Evolutionary conservation across 345 rosid genomes (phyloP).

Genomic region (Boechera retrofracta): DNA sequence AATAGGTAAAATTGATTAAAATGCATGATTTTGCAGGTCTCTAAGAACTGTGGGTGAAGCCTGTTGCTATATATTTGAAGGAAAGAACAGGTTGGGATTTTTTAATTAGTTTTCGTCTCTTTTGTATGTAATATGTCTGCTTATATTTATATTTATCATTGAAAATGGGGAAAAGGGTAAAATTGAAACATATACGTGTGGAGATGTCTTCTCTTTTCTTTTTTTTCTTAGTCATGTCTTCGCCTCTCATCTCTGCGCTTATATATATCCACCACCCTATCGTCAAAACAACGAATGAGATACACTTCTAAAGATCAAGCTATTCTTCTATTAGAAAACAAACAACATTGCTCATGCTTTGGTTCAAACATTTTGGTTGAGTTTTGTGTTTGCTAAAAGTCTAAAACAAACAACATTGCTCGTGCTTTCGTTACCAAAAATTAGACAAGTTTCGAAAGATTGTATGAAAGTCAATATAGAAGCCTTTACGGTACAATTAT

Average conservation of each 20-base stretch:
- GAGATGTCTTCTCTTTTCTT: constrained; percentile 1
- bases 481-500: too few relatives aligned
- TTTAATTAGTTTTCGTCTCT: constrained; percentile 24
- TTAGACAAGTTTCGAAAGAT: too few relatives aligned
- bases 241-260: not conserved
- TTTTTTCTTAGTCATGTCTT: too few relatives aligned
- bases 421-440: too few relatives aligned
- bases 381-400: too few relatives aligned
- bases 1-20: not conserved
- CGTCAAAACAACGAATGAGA: not conserved
- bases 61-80: constrained; percentile 40
- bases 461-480: too few relatives aligned
- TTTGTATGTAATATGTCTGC: constrained; percentile 38
- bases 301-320: not conserved
- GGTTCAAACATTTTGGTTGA: too few relatives aligned
- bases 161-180: not conserved
- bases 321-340: too few relatives aligned
- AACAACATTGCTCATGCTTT: too few relatives aligned
- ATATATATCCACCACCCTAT: not conserved
- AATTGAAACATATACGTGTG: constrained; percentile 12
- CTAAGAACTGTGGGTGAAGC: constrained; percentile 17
- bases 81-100: constrained; percentile 38
- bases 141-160: constrained; percentile 20
- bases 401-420: too few relatives aligned
- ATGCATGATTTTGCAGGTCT: constrained; percentile 35